Base-by-base conservation (phyloP, 768 basidiomycete genomes). In the Crepidotus variabilis region DNA sequence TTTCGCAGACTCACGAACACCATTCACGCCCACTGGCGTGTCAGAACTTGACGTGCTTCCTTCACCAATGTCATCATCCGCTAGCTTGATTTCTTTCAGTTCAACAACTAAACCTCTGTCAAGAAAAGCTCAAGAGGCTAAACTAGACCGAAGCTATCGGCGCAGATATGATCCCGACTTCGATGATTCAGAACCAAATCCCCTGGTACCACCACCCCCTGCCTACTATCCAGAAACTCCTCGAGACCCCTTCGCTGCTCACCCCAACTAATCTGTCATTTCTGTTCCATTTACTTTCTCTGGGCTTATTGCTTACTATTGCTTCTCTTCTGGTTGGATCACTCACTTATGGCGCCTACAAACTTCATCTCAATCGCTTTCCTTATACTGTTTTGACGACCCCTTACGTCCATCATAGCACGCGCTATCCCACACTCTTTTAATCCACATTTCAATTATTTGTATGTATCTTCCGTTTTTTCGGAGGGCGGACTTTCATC, bases 1-100 rank as follows among this genome's bases (percentile, higher is more conserved):
- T 47, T 83, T 84, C 59, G 67, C 74, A 13, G 73, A 78, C 45
- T 72, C 77, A 1, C 67, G 70, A 16, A 68, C 69, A 2, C 72
- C 75, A 1, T 77, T 78, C 61, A 69, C 70, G 24, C 78, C 78
- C 1, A 45, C 60, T 9, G 75, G 76, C 3, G 69, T 76, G 8
- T 65, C 66, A 6, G 77, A 77, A 28, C 60, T 75, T 39, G 75
- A 75, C 20, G 63, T 69, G 24, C 47, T 62, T 0, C 70, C 73
- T 6, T 64, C 67, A 2, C 65, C 70, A 9, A 57, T 60, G 7
- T 63, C 69, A 11, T 60, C 63, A 6, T 52, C 61, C 16, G 50
- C 60, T 13, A 64, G 63, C 8, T 36, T 64, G 21, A 32, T 64
- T 23, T 62, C 63, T n/a, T 61, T 60, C 59, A 36, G 34, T 33